These are phyloP conservation scores for Camellia granthamiana DNA, from an alignment of 148 eudicot genomes.

Conservation along the genomic window DNA sequence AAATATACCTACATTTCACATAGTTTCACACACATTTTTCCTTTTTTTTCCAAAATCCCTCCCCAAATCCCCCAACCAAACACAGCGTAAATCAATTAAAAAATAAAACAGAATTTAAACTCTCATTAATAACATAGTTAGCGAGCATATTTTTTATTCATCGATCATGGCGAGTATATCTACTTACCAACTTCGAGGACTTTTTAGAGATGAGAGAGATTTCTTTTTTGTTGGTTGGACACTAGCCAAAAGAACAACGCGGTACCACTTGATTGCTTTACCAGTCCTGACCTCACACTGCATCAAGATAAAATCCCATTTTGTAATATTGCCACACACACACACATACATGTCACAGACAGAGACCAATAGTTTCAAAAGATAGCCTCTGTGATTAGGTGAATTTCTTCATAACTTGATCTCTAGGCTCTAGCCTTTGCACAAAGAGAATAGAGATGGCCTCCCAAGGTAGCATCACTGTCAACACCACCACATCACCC, in stretches of 20 bases:
- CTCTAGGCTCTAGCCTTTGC: neutral
- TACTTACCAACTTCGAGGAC: too few relatives aligned
- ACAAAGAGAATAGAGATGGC: conserved; percentile 5
- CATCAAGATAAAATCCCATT: conserved; percentile 6
- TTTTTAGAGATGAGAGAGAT: too few relatives aligned
- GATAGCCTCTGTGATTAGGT: neutral
- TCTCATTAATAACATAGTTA: too few relatives aligned
- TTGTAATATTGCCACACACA: neutral
- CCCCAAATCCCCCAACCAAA: too few relatives aligned
- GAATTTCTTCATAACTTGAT: neutral
- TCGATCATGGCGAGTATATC: too few relatives aligned
- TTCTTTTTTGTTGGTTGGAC: neutral
- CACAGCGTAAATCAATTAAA: too few relatives aligned
- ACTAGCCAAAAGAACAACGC: neutral
- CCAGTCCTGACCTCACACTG: conserved; percentile 17
- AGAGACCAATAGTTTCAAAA: neutral
- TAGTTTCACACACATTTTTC: too few relatives aligned
- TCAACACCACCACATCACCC: conserved; percentile 1
- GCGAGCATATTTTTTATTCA: too few relatives aligned
- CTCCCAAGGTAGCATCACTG: conserved; percentile 8
- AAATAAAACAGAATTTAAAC: too few relatives aligned
- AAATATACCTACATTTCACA: too few relatives aligned
- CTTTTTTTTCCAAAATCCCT: too few relatives aligned
- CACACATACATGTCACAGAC: neutral
- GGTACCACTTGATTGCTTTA: conserved; percentile 10